phyloP scores from a whole-genome alignment of 306 rosid species.

The Pachyrhizus erosus region DNA sequence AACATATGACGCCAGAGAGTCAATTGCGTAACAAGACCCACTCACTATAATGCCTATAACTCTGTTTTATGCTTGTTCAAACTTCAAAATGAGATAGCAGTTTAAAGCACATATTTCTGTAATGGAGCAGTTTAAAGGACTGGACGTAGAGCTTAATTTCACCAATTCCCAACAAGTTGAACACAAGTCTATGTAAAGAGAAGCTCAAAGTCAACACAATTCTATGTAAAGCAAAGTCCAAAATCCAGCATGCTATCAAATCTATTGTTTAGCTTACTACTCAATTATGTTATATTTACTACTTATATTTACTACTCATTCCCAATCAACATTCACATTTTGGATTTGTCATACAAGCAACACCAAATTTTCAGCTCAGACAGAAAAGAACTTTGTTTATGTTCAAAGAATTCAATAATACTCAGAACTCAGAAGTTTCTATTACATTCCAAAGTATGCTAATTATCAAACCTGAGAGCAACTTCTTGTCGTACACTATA shows the following conservation, averaged over 20 bases:
- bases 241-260: background rate
- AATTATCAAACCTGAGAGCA: constrained; percentile 82
- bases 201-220: background rate
- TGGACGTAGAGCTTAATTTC: background rate
- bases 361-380: constrained; percentile 21
- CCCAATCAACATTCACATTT: constrained; percentile 5
- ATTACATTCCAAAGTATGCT: constrained; percentile 15
- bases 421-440: background rate
- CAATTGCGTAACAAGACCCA: background rate
- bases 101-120: constrained; percentile 16
- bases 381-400: background rate
- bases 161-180: background rate
- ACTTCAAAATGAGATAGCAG: background rate
- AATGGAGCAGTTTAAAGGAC: background rate
- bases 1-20: background rate
- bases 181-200: background rate
- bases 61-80: background rate
- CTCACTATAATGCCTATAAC: constrained; percentile 1
- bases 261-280: background rate
- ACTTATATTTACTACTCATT: constrained; percentile 23
- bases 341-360: constrained; percentile 8
- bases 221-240: background rate
- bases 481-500: constrained; percentile 96
- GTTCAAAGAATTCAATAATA: constrained; percentile 11
- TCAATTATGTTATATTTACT: background rate